Conservation (phyloP, 768 basidiomycete genomes). For the Trametes villosa region DNA sequence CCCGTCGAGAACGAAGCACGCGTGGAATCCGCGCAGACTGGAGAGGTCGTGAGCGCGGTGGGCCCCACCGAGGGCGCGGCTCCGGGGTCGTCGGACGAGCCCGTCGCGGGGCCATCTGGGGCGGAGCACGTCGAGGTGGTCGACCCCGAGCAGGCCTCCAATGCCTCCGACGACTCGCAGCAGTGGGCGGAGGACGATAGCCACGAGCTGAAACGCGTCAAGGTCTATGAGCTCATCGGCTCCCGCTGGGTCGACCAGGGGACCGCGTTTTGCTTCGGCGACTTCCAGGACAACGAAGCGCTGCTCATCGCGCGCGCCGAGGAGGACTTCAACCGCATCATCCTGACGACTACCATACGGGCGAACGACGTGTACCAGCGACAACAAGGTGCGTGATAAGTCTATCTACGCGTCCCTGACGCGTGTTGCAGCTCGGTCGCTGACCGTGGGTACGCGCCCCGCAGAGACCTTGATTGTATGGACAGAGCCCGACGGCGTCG, state of each 20-base stretch:
- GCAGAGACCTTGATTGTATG: slow-evolving; percentile 97
- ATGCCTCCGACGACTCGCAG: slow-evolving; percentile 58
- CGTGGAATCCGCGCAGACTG: slow-evolving; percentile 14
- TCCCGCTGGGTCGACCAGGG: slow-evolving; percentile 95
- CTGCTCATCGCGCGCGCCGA: slow-evolving; percentile 86
- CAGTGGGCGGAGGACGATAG: slow-evolving; percentile 65
- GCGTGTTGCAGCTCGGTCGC: slow-evolving; percentile 5
- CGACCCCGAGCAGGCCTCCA: slow-evolving; percentile 14
- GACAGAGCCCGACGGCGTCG: slow-evolving; percentile 94
- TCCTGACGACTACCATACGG: slow-evolving; percentile 81
- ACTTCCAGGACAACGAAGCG: slow-evolving; percentile 80
- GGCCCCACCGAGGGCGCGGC: slow-evolving; percentile 6
- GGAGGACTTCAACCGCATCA: slow-evolving; percentile 67
- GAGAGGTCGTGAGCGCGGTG: slow-evolving; percentile 9
- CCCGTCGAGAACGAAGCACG: slow-evolving; percentile 23
- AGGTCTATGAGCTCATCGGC: slow-evolving; percentile 96
- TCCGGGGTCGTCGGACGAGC: slow-evolving; percentile 3
- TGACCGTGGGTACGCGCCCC: slow-evolving; percentile 7
- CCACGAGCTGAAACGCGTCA: slow-evolving; percentile 85
- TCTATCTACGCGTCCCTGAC: slow-evolving; percentile 19
- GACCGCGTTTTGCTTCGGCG: slow-evolving; percentile 94
- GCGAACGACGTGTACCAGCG: slow-evolving; percentile 85
- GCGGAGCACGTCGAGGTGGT: slow-evolving; percentile 10
- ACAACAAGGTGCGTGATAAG: slow-evolving; percentile 69
- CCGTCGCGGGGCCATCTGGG: slow-evolving; percentile 8